Conservation (phyloP, 2,329 filamentous ascomycete species). For the Aspergillus pseudoglaucus region DNA sequence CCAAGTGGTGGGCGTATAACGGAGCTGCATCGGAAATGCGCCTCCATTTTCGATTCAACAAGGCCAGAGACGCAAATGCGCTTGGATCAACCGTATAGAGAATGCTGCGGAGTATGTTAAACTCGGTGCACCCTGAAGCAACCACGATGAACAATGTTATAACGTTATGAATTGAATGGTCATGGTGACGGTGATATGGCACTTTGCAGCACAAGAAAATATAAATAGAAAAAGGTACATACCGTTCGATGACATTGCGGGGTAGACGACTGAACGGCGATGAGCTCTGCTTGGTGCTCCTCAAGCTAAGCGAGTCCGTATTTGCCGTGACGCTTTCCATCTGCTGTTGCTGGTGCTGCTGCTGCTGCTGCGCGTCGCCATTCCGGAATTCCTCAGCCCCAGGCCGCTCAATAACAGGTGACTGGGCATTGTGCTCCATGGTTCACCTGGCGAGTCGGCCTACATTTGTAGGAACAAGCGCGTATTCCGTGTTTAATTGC, state of each 20-base stretch:
- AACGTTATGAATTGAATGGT: neutral
- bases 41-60: conserved; percentile 42
- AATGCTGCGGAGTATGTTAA: conserved; percentile 33
- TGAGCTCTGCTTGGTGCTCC: conserved; percentile 4
- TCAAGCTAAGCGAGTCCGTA: conserved; percentile 1
- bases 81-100: conserved; percentile 42
- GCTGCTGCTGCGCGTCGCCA: neutral
- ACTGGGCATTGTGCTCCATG: conserved; percentile 20
- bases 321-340: neutral
- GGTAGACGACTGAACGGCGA: conserved; percentile 20
- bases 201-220: neutral
- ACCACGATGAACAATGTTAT: conserved; percentile 1
- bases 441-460: conserved; percentile 6
- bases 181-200: conserved; percentile 3
- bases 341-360: neutral
- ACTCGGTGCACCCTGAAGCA: conserved; percentile 2
- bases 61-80: conserved; percentile 40
- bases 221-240: conserved; percentile 12
- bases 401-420: conserved; percentile 11
- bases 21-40: conserved; percentile 35
- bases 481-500: conserved; percentile 13
- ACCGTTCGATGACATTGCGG: conserved; percentile 23
- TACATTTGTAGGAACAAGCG: conserved; percentile 12
- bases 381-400: conserved; percentile 3
- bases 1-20: conserved; percentile 43